Percentiles rank a stretch among this genome's conserved stretches.
Evolutionary conservation across 2,329 filamentous ascomycete genomes (phyloP).

Genomic region (Colletotrichum horii): DNA sequence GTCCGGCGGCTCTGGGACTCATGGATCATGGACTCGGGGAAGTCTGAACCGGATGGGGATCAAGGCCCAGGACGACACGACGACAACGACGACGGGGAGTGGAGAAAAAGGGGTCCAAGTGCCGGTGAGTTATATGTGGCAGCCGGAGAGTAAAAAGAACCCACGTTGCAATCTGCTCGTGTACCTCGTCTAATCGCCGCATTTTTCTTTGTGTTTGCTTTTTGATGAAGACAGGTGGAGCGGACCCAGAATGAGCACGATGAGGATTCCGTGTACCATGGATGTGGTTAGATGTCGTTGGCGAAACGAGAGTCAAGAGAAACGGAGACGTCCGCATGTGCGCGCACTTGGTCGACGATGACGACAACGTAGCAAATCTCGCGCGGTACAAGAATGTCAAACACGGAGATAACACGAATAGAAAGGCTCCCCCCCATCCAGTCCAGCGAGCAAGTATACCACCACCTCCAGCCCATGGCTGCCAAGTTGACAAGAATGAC

Average conservation of each 20-base stretch:
- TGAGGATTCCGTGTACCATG: not conserved
- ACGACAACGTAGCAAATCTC: not conserved
- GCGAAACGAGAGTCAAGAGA: not conserved
- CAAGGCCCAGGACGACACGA: not conserved
- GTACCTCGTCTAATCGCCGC: not conserved
- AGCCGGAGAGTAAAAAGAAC: not conserved
- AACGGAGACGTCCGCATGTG: not conserved
- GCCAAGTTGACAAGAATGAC: not conserved
- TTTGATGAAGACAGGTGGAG: slow-evolving; percentile 12
- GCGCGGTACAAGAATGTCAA: not conserved
- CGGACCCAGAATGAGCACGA: not conserved
- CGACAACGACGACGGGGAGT: not conserved
- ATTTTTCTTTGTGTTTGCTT: not conserved
- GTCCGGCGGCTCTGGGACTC: not conserved
- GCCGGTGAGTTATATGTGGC: slow-evolving; percentile 5
- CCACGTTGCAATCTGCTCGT: slow-evolving; percentile 1
- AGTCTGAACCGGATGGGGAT: not conserved
- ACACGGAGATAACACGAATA: not conserved
- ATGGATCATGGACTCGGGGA: slow-evolving; percentile 9
- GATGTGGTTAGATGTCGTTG: not conserved
- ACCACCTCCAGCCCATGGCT: not conserved
- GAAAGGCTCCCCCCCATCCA: not conserved
- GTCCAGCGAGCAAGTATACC: not conserved
- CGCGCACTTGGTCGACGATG: not conserved
- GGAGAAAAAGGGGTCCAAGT: slow-evolving; percentile 10